phyloP scores from a whole-genome alignment of 2,329 filamentous ascomycete genomes.

The Diaporthe vexans region DNA sequence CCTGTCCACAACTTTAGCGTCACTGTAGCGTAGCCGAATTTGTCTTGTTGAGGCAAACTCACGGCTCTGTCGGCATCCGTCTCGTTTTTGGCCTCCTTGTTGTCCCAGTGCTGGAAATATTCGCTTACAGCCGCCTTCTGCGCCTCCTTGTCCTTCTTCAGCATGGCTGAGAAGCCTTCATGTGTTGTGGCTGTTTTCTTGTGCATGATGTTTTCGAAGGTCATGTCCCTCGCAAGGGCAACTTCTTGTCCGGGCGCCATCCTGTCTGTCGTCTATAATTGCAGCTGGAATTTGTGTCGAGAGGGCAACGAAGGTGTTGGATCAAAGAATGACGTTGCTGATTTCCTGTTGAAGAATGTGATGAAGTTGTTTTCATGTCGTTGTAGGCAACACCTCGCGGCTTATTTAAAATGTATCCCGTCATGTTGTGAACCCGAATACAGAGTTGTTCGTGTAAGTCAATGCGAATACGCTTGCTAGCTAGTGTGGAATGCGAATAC shows the following conservation, averaged over 20 bases:
- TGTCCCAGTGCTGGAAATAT: constrained; percentile 43
- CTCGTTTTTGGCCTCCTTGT: constrained; percentile 42
- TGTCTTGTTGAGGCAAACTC: not conserved
- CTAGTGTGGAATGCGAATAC: constrained; percentile 21
- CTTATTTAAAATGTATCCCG: not conserved
- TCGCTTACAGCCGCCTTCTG: constrained; percentile 38
- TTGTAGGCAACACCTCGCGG: not conserved
- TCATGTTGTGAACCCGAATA: constrained; percentile 26
- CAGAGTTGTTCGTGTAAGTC: constrained; percentile 18
- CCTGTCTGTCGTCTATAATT: not conserved
- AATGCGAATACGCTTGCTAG: constrained; percentile 19
- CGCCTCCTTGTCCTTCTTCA: constrained; percentile 41
- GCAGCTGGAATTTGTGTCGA: too few relatives aligned
- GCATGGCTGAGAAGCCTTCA: constrained; percentile 40
- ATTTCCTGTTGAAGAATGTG: not conserved
- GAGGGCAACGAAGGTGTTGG: too few relatives aligned
- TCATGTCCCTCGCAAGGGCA: constrained; percentile 36
- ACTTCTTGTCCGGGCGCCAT: constrained; percentile 35
- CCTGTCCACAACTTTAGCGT: not conserved
- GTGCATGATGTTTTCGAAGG: constrained; percentile 42
- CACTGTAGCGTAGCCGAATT: not conserved
- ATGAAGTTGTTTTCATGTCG: not conserved
- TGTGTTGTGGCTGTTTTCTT: constrained; percentile 36
- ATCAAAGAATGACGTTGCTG: accelerated
- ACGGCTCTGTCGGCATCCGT: constrained; percentile 40